phyloP scores from a whole-genome alignment of 2,329 filamentous ascomycete genomes.

The Myriosclerotinia curreyana region DNA sequence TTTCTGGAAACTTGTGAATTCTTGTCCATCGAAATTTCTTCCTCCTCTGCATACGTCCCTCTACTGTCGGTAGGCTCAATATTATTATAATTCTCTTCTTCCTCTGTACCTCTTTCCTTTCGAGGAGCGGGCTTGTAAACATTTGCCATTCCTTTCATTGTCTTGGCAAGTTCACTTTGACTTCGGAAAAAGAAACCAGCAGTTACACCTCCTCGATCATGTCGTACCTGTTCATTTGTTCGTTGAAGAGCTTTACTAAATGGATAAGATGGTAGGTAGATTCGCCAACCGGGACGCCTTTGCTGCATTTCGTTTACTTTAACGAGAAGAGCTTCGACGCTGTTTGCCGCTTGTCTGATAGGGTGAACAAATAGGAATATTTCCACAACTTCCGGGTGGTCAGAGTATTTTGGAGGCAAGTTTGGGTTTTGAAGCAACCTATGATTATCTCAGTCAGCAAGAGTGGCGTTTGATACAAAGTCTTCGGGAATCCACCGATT shows the following conservation, averaged over 20 bases:
- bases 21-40: conserved; percentile 43
- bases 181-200: conserved; percentile 47
- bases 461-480: background rate
- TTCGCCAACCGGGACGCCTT: conserved; percentile 42
- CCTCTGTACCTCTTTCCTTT: conserved; percentile 29
- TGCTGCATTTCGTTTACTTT: conserved; percentile 50
- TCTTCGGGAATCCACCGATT: background rate
- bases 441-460: conserved; percentile 3
- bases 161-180: conserved; percentile 36
- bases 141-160: conserved; percentile 40
- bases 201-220: conserved; percentile 57
- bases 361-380: conserved; percentile 55
- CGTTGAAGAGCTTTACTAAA: conserved; percentile 52
- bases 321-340: conserved; percentile 47
- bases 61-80: conserved; percentile 30
- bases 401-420: conserved; percentile 47
- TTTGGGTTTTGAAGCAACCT: conserved; percentile 46
- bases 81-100: conserved; percentile 30
- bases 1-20: conserved; percentile 40
- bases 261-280: conserved; percentile 54
- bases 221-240: conserved; percentile 55
- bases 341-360: conserved; percentile 50
- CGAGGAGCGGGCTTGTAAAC: conserved; percentile 39
- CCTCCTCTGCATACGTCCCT: conserved; percentile 40
- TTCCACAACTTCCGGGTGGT: conserved; percentile 50